phyloP scores from a whole-genome alignment of 1,284 basidiomycete genomes.

The Thecaphora thlaspeos region DNA sequence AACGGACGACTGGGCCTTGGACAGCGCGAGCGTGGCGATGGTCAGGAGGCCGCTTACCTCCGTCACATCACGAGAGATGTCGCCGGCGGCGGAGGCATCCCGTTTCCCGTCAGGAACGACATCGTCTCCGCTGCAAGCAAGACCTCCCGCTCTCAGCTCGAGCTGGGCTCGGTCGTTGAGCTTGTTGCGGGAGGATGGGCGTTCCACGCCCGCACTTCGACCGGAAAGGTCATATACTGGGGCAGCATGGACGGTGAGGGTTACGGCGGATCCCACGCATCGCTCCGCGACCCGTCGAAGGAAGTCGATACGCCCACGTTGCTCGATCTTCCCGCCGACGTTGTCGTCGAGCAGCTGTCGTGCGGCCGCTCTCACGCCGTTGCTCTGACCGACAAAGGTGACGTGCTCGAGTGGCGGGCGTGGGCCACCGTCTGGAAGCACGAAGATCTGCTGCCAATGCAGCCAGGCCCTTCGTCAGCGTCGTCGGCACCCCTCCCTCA shows the following conservation, averaged over 20 bases:
- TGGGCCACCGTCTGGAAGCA: slow-evolving; percentile 22
- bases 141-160: neutral
- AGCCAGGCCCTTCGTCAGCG: no score
- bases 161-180: slow-evolving; percentile 9
- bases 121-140: neutral
- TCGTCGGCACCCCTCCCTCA: neutral
- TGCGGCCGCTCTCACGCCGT: slow-evolving; percentile 72
- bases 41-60: no score
- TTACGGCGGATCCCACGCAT: neutral
- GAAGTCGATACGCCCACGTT: slow-evolving; percentile 1
- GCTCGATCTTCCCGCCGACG: slow-evolving; percentile 12
- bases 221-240: slow-evolving; percentile 27
- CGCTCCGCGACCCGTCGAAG: slow-evolving; percentile 3
- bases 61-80: no score
- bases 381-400: slow-evolving; percentile 59
- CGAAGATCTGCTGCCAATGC: slow-evolving; percentile 6
- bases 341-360: slow-evolving; percentile 11
- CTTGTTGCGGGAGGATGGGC: slow-evolving; percentile 38
- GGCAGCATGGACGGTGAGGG: slow-evolving; percentile 28
- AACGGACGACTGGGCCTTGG: slow-evolving; percentile 7
- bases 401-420: slow-evolving; percentile 33
- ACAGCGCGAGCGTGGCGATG: neutral
- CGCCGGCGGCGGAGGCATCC: slow-evolving; percentile 4
- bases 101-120: slow-evolving; percentile 20
- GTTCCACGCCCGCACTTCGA: slow-evolving; percentile 31